Conservation (phyloP, 2,329 filamentous ascomycete species). For the Fusarium verticillioides region DNA sequence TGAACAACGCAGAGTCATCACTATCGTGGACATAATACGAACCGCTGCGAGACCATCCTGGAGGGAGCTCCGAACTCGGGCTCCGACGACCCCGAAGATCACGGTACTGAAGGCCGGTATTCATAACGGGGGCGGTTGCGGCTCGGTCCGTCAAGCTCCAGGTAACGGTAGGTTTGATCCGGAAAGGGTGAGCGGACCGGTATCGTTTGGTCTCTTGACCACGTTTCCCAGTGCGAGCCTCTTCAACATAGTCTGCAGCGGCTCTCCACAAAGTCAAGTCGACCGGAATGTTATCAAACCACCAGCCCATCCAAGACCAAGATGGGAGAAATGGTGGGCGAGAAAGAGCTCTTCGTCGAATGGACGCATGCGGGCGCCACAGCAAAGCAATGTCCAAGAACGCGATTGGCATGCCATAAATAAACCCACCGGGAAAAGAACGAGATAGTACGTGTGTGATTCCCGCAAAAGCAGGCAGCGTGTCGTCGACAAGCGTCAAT, state of each 20-base stretch:
- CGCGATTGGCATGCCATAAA: slow-evolving; percentile 59
- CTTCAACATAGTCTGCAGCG: slow-evolving; percentile 57
- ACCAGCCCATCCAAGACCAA: slow-evolving; percentile 62
- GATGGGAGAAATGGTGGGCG: slow-evolving; percentile 55
- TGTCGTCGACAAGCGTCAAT: slow-evolving; percentile 55
- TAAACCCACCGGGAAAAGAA: slow-evolving; percentile 56
- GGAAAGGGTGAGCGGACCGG: slow-evolving; percentile 52
- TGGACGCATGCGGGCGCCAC: slow-evolving; percentile 57
- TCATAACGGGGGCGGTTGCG: slow-evolving; percentile 49
- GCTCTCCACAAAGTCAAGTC: slow-evolving; percentile 57
- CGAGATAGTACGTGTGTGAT: slow-evolving; percentile 56
- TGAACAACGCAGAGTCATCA: slow-evolving; percentile 53
- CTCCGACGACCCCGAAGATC: slow-evolving; percentile 52
- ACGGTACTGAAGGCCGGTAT: slow-evolving; percentile 53
- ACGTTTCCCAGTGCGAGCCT: slow-evolving; percentile 47
- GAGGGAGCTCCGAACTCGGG: slow-evolving; percentile 48
- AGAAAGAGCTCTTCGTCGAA: slow-evolving; percentile 52
- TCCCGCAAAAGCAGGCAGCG: slow-evolving; percentile 55
- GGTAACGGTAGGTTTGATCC: slow-evolving; percentile 51
- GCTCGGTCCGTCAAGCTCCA: slow-evolving; percentile 56
- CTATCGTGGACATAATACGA: slow-evolving; percentile 54
- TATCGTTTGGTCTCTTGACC: slow-evolving; percentile 50
- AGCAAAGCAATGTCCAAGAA: slow-evolving; percentile 58
- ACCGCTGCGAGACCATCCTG: slow-evolving; percentile 54
- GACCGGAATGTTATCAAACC: slow-evolving; percentile 57